Conservation (phyloP, 768 basidiomycete genomes). For the Mycena rosella region DNA sequence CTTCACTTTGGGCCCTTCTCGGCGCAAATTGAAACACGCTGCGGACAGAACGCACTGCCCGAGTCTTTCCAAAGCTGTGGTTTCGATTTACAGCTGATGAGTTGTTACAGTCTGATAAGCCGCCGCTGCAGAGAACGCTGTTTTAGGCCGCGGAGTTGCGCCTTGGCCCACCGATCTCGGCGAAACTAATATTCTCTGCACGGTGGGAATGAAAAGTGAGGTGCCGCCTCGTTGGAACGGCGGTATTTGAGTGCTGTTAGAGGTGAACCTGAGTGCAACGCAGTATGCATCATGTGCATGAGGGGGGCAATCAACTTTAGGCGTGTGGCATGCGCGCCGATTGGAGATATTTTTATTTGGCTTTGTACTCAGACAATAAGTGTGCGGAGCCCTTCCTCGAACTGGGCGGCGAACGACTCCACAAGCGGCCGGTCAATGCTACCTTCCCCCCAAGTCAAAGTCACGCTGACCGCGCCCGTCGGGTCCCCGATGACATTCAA, state of each 20-base stretch:
- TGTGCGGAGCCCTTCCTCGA: slow-evolving; percentile 29
- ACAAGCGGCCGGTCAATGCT: slow-evolving; percentile 38
- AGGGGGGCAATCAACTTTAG: no score
- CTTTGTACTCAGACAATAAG: slow-evolving; percentile 14
- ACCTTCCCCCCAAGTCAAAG: slow-evolving; percentile 41
- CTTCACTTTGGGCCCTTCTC: slow-evolving; percentile 13
- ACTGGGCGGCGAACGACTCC: slow-evolving; percentile 39
- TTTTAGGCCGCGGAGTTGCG: not conserved
- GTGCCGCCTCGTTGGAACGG: no score
- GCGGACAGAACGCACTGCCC: no score
- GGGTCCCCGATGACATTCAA: slow-evolving; percentile 45
- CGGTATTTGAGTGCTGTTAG: no score
- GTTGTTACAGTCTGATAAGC: no score
- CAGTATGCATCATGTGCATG: no score
- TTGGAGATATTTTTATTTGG: no score
- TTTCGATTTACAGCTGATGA: slow-evolving; percentile 9
- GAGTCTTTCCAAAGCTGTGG: no score
- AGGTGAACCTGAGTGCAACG: no score
- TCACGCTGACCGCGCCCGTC: slow-evolving; percentile 40
- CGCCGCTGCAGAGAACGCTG: no score
- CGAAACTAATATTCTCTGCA: not conserved
- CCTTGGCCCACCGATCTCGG: not conserved
- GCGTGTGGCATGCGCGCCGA: no score
- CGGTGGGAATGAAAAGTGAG: no score
- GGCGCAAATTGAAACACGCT: not conserved